Conservation (phyloP, 2,329 filamentous ascomycete genomes). For the Capronia americana region DNA sequence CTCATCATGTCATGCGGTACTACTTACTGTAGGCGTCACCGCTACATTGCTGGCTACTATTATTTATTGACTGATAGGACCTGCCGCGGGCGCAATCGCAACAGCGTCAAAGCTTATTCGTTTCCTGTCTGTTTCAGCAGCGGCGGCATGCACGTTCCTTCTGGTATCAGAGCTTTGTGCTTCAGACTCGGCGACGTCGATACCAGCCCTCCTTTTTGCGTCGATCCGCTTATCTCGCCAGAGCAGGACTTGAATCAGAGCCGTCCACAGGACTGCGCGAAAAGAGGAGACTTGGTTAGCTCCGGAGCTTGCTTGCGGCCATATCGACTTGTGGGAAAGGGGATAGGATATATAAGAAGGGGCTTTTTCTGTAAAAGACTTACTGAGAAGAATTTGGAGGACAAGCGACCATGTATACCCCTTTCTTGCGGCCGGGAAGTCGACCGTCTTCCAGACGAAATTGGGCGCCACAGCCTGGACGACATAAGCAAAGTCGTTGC, state of each 20-base stretch:
- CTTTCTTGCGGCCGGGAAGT: conserved; percentile 48
- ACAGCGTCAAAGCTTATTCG: conserved; percentile 22
- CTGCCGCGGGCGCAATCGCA: conserved; percentile 23
- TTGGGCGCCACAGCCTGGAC: conserved; percentile 48
- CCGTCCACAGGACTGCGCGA: conserved; percentile 42
- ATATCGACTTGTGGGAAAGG: neutral
- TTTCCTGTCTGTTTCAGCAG: conserved; percentile 20
- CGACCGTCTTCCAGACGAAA: conserved; percentile 52
- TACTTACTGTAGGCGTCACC: neutral
- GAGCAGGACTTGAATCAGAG: conserved; percentile 43
- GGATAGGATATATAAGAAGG: too few species aligned
- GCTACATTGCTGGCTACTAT: conserved; percentile 10
- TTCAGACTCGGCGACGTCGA: conserved; percentile 19
- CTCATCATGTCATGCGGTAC: neutral
- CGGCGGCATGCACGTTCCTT: neutral
- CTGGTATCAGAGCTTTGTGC: conserved; percentile 10
- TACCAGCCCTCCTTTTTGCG: conserved; percentile 4
- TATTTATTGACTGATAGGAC: conserved; percentile 26
- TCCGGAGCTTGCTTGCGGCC: too few species aligned
- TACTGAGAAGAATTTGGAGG: conserved; percentile 46
- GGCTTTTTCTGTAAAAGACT: too few species aligned
- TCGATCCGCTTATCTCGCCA: conserved; percentile 22
- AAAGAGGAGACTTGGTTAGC: conserved; percentile 4
- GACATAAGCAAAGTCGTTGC: conserved; percentile 46
- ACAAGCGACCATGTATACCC: conserved; percentile 49